Evolutionary conservation across 441 rosid genomes (phyloP), one percentile per base, ranked within the genome.

Genomic region (Monsonia emarginata): DNA sequence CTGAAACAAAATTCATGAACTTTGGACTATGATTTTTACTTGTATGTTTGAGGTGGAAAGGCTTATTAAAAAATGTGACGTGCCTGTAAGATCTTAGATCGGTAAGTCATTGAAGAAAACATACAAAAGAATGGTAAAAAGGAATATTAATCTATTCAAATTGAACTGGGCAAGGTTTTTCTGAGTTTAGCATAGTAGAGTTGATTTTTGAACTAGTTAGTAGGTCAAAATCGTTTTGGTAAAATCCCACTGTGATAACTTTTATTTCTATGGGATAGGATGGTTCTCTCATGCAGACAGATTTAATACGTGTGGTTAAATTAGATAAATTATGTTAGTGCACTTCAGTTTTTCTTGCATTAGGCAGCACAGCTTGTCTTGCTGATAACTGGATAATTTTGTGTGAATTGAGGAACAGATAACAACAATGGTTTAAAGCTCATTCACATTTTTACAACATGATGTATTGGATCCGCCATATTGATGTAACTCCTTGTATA

Each of bases 391-490:
- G 16, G 22, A 22, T 46, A n/a, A 46, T n/a, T 46, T 46, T n/a
- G 6, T 4, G 3, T 46, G 22, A n/a, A 4, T n/a, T 46, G 21
- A 4, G 54, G 54, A n/a, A 14, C 22, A 16, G 22, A 46, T 46
- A 46, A 46, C 54, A n/a, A 46, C 54, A 46, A 46, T 10, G 54
- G 16, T 46, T 46, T 18, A 14, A 8, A 7, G 14, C 44, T 1
- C 13, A 13, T 13, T 38, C 9, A 11, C 13, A 38, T 11, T 38
- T 38, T 38, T 3, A 48, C 56, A 48, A 48, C 56, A n/a, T 48
- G 22, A 48, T 50, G 72, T 34, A 34, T 63, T 66, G 54, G 30
- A 61, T 34, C 30, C 21, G 54, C 46, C 42, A 16, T 61, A 57
- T 69, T 61, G 19, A 54, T 60, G 34, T 40, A 16, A 46, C 34